Evolutionary conservation across 192 early-diverging fungal species (phyloP).

Genomic region (Podila verticillata): DNA sequence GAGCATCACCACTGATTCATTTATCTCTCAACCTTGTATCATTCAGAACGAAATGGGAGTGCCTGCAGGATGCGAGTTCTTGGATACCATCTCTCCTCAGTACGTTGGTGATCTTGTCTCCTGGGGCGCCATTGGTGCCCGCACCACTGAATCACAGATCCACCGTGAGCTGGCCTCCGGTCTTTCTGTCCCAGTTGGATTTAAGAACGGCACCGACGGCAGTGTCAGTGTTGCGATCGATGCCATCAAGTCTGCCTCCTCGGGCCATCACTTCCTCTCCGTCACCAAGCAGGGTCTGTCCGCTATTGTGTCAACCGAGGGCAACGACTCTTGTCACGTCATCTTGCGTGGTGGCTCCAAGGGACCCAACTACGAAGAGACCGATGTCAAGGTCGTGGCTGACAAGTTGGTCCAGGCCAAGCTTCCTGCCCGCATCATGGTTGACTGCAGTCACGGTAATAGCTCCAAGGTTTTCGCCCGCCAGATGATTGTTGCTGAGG

Average conservation of each 20-base stretch:
- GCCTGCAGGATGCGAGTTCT: conserved; percentile 79
- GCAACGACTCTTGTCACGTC: conserved; percentile 93
- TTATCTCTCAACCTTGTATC: too few relatives aligned
- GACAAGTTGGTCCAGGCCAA: conserved; percentile 69
- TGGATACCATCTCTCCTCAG: conserved; percentile 87
- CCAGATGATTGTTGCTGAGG: conserved; percentile 83
- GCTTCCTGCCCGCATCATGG: conserved; percentile 79
- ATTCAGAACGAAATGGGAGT: conserved; percentile 72
- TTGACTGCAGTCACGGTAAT: conserved; percentile 98
- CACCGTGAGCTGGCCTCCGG: conserved; percentile 87
- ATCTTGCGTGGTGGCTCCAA: conserved; percentile 89
- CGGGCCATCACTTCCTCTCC: conserved; percentile 80
- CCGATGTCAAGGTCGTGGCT: conserved; percentile 67
- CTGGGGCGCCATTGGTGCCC: conserved; percentile 85
- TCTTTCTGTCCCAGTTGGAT: conserved; percentile 83
- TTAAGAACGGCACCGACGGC: conserved; percentile 88
- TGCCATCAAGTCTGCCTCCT: conserved; percentile 90
- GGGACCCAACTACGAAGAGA: conserved; percentile 91
- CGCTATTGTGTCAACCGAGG: conserved; percentile 85
- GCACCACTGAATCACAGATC: conserved; percentile 86
- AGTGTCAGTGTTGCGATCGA: conserved; percentile 88
- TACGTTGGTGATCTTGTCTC: conserved; percentile 81
- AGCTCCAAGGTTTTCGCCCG: conserved; percentile 84
- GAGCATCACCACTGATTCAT: too few relatives aligned
- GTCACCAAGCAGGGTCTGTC: conserved; percentile 89